Evolutionary conservation across 176 grass and related monocot genomes (phyloP).

Genomic region (Oryza glumipatula): DNA sequence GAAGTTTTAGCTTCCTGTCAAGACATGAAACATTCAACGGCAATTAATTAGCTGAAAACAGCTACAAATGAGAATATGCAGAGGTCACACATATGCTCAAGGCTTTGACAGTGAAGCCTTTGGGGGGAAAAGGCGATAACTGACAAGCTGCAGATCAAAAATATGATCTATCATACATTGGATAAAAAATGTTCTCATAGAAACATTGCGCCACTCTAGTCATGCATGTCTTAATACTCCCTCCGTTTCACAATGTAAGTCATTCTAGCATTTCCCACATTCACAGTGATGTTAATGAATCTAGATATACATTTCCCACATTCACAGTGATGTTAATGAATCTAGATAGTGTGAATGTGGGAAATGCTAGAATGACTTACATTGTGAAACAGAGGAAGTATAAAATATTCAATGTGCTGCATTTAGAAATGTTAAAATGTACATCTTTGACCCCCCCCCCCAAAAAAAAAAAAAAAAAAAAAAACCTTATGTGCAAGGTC

Average conservation of each 20-base stretch:
- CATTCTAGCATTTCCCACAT: too few species aligned
- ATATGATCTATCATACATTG: background rate
- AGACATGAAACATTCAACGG: background rate
- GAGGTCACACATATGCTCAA: constrained; percentile 1
- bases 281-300: too few species aligned
- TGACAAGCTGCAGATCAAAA: background rate
- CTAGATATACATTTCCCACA: too few species aligned
- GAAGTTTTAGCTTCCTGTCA: constrained; percentile 62
- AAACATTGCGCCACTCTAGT: background rate
- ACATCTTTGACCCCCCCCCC: background rate
- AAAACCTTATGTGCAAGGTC: background rate
- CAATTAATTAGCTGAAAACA: constrained; percentile 29
- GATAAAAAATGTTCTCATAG: background rate
- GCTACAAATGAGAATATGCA: background rate
- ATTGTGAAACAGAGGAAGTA: too few species aligned
- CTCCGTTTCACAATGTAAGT: too few species aligned
- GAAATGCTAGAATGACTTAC: too few species aligned
- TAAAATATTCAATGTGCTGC: background rate
- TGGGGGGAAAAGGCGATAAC: background rate
- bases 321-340: too few species aligned
- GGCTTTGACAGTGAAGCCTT: background rate
- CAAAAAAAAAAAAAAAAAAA: too few species aligned
- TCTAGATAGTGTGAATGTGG: too few species aligned
- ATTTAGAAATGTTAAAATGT: constrained; percentile 26
- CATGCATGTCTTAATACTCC: background rate